phyloP scores from a whole-genome alignment of 2,329 filamentous ascomycete genomes.

The Pseudocercospora ulei region DNA sequence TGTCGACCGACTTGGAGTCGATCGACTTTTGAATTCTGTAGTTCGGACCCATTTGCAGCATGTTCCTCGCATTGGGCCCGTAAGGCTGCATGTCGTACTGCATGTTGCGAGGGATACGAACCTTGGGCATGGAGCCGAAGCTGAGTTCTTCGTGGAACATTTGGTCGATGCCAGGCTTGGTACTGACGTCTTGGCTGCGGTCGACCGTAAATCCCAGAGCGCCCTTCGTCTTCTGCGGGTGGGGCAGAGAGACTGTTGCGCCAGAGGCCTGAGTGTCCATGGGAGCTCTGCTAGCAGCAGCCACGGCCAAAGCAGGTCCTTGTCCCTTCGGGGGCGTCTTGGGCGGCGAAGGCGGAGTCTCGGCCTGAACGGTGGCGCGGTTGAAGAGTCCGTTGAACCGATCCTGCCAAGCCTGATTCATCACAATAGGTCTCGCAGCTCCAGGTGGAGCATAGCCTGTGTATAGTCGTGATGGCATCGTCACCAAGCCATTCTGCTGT shows the following conservation, averaged over 20 bases:
- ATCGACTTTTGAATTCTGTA: constrained; percentile 16
- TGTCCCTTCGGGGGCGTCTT: constrained; percentile 36
- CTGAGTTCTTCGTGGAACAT: constrained; percentile 41
- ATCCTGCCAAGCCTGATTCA: constrained; percentile 60
- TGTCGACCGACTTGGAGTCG: constrained; percentile 15
- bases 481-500: constrained; percentile 35
- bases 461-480: constrained; percentile 36
- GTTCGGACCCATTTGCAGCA: constrained; percentile 19
- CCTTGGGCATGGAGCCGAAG: constrained; percentile 40
- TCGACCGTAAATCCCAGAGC: constrained; percentile 29
- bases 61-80: constrained; percentile 17
- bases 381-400: constrained; percentile 69
- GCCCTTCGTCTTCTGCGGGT: constrained; percentile 16
- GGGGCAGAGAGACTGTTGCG: constrained; percentile 63
- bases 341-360: constrained; percentile 33
- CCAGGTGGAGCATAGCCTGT: constrained; percentile 36
- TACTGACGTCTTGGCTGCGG: constrained; percentile 32
- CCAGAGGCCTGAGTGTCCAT: constrained; percentile 50
- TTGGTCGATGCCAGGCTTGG: constrained; percentile 37
- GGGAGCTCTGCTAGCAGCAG: constrained; percentile 57
- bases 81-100: constrained; percentile 21
- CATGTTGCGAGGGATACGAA: constrained; percentile 27
- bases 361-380: constrained; percentile 47
- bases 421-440: constrained; percentile 39
- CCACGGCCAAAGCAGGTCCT: constrained; percentile 46